These are phyloP conservation scores for Aplosporella prunicola DNA, from an alignment of 2,329 filamentous ascomycete genomes.

Conservation along the genomic window DNA sequence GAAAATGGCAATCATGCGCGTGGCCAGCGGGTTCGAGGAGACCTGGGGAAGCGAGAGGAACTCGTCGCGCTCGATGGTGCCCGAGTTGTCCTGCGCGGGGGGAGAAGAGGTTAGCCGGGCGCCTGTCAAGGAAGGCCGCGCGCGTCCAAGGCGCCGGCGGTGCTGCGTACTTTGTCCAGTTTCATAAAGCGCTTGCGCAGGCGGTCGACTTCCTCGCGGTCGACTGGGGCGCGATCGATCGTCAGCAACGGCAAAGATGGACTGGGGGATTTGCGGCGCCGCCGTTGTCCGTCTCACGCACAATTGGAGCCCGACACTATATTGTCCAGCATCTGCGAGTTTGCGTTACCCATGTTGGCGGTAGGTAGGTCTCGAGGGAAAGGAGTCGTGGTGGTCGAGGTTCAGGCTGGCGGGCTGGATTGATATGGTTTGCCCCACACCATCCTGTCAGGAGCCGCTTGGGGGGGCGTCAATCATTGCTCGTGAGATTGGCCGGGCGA, in stretches of 20 bases:
- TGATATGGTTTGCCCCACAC: too few relatives aligned
- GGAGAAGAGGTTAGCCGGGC: constrained; percentile 1
- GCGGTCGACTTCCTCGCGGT: constrained; percentile 93
- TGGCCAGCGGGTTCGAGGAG: constrained; percentile 93
- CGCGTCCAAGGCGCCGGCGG: background rate
- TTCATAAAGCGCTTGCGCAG: constrained; percentile 98
- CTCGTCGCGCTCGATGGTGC: constrained; percentile 96
- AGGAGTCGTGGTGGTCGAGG: constrained; percentile 12
- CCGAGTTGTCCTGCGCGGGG: constrained; percentile 75
- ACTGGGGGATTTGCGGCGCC: too few relatives aligned
- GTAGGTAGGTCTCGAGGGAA: constrained; percentile 10
- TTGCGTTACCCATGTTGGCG: constrained; percentile 44
- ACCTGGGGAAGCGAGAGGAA: constrained; percentile 96
- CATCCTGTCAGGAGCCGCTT: too few relatives aligned
- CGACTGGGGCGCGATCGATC: constrained; percentile 58
- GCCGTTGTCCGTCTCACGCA: too few relatives aligned
- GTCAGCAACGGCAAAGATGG: background rate
- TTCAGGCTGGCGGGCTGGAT: background rate
- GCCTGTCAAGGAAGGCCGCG: background rate
- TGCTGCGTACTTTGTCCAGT: constrained; percentile 71
- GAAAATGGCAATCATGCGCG: constrained; percentile 98
- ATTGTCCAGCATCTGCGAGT: constrained; percentile 72
- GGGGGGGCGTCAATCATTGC: too few relatives aligned
- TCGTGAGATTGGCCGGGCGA: too few relatives aligned
- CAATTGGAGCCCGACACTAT: constrained; percentile 97